Evolutionary conservation across 441 rosid species (phyloP).

Genomic region (Manihot esculenta): DNA sequence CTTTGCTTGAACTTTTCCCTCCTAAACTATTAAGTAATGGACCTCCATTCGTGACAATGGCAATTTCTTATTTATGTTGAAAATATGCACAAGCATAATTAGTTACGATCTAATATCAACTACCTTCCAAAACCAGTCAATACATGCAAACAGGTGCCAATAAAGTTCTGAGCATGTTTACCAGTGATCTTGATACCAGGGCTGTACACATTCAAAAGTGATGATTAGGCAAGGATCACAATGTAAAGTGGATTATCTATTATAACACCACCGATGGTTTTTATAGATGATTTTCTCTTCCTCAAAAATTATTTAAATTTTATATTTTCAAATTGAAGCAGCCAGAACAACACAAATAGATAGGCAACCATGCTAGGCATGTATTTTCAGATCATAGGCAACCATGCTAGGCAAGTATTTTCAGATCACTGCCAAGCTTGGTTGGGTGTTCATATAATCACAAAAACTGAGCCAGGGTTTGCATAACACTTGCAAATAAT

Average conservation of each 20-base stretch:
- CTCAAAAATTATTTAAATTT: background rate
- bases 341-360: background rate
- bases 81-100: background rate
- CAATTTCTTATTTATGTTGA: constrained; percentile 2
- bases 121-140: background rate
- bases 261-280: background rate
- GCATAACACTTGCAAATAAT: background rate
- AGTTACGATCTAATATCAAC: background rate
- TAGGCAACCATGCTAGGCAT: no score
- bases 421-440: background rate
- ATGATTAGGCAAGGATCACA: background rate
- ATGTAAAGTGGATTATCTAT: background rate
- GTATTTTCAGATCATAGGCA: no score
- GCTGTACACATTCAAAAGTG: background rate
- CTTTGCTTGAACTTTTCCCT: background rate
- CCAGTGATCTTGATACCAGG: background rate
- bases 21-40: background rate
- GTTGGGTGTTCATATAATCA: background rate
- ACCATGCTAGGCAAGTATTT: background rate
- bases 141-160: background rate
- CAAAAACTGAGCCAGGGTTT: background rate
- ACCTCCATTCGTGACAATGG: background rate
- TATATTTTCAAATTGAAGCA: background rate
- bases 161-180: background rate
- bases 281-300: background rate